Conservation (phyloP, 768 basidiomycete genomes). For the Austroboletus eburneus region DNA sequence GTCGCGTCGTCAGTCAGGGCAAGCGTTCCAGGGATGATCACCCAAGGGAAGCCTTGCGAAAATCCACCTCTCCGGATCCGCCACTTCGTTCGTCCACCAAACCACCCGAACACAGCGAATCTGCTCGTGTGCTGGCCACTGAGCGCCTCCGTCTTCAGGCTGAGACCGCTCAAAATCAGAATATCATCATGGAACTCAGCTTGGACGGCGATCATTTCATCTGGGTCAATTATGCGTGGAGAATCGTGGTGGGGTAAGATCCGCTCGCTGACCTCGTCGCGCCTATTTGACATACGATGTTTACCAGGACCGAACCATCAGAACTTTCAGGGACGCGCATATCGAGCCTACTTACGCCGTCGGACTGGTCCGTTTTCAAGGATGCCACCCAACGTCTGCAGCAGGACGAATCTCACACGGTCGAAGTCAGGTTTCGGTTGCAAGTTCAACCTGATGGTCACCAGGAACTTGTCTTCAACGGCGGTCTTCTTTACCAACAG, state of each 20-base stretch:
- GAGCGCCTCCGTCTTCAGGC: conserved; percentile 87
- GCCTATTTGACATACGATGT: conserved; percentile 12
- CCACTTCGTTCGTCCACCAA: conserved; percentile 40
- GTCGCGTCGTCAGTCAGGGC: conserved; percentile 46
- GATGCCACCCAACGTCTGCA: conserved; percentile 82
- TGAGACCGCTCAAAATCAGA: conserved; percentile 93
- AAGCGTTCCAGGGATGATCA: conserved; percentile 58
- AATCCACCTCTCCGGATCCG: conserved; percentile 35
- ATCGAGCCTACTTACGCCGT: conserved; percentile 72
- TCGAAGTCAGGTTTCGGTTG: conserved; percentile 88
- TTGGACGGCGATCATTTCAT: conserved; percentile 92
- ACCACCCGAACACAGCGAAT: conserved; percentile 58
- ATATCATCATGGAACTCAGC: conserved; percentile 92
- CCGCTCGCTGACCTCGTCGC: neutral
- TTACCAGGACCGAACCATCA: conserved; percentile 74
- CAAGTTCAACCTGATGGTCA: conserved; percentile 62
- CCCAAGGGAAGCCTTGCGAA: conserved; percentile 42
- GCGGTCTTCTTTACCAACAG: conserved; percentile 63
- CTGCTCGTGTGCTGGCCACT: conserved; percentile 79
- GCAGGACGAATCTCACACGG: conserved; percentile 89
- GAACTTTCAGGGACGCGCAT: conserved; percentile 76
- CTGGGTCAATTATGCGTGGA: conserved; percentile 97
- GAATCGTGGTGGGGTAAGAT: conserved; percentile 82
- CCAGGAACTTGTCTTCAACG: conserved; percentile 48
- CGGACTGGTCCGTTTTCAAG: conserved; percentile 78